Evolutionary conservation across 306 rosid genomes (phyloP).

Genomic region (Trifolium subterraneum): DNA sequence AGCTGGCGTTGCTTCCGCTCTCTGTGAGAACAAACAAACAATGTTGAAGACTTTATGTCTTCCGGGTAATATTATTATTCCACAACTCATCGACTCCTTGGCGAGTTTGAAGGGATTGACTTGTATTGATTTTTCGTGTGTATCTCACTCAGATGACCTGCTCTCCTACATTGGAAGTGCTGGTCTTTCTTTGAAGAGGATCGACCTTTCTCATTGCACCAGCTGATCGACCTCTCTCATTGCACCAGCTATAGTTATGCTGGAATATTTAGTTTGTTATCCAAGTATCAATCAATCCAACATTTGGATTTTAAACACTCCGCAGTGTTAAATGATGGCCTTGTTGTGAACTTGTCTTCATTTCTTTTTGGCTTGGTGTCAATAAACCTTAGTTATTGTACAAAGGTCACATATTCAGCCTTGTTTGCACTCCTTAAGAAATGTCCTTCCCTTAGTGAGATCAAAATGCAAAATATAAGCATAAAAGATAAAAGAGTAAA

Average conservation of each 20-base stretch:
- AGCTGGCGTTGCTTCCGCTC: background rate
- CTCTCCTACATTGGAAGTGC: background rate
- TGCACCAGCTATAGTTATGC: background rate
- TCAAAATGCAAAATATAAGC: too few relatives aligned
- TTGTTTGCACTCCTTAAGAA: background rate
- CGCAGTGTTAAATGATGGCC: background rate
- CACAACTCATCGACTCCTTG: background rate
- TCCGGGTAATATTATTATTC: too few relatives aligned
- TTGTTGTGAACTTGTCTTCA: background rate
- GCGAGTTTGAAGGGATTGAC: background rate
- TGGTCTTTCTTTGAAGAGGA: background rate
- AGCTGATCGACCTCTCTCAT: background rate
- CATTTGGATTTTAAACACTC: background rate
- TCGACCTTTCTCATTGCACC: background rate
- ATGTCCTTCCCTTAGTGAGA: too few relatives aligned
- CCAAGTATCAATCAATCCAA: background rate
- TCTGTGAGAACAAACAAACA: background rate
- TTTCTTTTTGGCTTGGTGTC: background rate
- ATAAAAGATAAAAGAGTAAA: too few relatives aligned
- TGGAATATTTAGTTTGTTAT: background rate
- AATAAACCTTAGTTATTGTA: background rate
- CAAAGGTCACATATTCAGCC: background rate
- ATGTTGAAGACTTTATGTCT: background rate
- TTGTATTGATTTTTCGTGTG: background rate
- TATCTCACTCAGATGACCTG: background rate